Evolutionary conservation across 2,329 filamentous ascomycete species (phyloP).

Genomic region (Trichoderma brevicompactum): DNA sequence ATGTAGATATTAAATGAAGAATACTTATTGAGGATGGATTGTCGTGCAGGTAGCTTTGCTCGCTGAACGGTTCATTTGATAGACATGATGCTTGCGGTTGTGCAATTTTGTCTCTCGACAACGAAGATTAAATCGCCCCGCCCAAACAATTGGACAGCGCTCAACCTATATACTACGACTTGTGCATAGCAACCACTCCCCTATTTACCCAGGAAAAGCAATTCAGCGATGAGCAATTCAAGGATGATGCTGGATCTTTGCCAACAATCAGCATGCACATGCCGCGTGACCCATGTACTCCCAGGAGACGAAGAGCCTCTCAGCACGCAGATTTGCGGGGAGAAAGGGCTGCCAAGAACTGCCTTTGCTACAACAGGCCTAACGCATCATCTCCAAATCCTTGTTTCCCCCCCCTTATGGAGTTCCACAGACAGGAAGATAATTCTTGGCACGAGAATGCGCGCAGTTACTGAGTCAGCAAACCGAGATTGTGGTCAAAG

Average conservation of each 20-base stretch:
- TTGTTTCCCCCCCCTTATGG: background rate
- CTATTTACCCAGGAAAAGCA: too few species aligned
- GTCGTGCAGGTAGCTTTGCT: background rate
- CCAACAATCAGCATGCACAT: background rate
- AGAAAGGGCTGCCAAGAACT: constrained; percentile 13
- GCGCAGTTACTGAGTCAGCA: background rate
- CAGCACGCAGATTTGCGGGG: background rate
- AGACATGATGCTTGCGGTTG: background rate
- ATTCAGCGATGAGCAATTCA: too few species aligned
- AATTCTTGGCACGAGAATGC: background rate
- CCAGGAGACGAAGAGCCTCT: background rate
- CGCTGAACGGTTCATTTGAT: background rate
- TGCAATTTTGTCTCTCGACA: too few species aligned
- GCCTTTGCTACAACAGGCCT: background rate
- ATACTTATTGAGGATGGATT: too few species aligned
- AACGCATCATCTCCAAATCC: background rate
- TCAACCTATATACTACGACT: too few species aligned
- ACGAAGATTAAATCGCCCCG: too few species aligned
- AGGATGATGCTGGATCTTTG: background rate
- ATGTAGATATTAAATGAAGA: background rate
- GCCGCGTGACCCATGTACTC: constrained; percentile 10
- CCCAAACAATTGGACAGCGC: too few species aligned
- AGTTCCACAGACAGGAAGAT: background rate
- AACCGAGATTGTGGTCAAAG: background rate
- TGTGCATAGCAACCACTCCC: too few species aligned